Evolutionary conservation across 768 basidiomycete genomes (phyloP).

Genomic region (Porphyrellus cyaneotinctus): DNA sequence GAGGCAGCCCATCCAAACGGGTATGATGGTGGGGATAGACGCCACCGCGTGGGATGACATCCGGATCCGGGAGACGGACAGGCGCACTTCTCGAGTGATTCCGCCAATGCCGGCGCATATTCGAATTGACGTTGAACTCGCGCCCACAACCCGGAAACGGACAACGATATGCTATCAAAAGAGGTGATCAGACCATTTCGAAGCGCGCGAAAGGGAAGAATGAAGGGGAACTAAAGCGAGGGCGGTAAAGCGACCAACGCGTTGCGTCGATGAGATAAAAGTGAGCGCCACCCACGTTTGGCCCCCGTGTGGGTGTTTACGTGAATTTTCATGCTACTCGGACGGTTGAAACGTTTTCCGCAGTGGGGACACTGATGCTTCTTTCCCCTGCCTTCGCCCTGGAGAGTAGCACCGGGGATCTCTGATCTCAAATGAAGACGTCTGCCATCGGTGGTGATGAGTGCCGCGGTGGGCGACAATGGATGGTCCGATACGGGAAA

Average conservation of each 20-base stretch:
- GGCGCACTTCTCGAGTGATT: slow-evolving; percentile 47
- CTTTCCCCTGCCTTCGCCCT: slow-evolving; percentile 32
- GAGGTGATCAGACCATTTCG: slow-evolving; percentile 13
- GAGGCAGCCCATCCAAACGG: slow-evolving; percentile 8
- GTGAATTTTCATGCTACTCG: slow-evolving; percentile 41
- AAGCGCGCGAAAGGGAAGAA: neutral
- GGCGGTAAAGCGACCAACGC: slow-evolving; percentile 20
- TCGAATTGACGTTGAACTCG: slow-evolving; percentile 80
- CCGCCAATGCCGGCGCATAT: slow-evolving; percentile 77
- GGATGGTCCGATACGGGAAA: slow-evolving; percentile 33
- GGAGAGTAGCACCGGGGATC: slow-evolving; percentile 23
- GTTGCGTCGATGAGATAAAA: slow-evolving; percentile 17
- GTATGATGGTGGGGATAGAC: slow-evolving; percentile 11
- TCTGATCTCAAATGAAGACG: slow-evolving; percentile 30
- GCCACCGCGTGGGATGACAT: slow-evolving; percentile 7
- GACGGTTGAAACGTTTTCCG: slow-evolving; percentile 40
- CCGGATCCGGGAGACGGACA: slow-evolving; percentile 21
- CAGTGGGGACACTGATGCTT: slow-evolving; percentile 38
- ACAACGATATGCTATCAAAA: slow-evolving; percentile 59
- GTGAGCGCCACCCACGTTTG: slow-evolving; percentile 29
- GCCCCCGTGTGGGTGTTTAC: slow-evolving; percentile 41
- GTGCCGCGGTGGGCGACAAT: slow-evolving; percentile 16
- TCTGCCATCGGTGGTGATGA: slow-evolving; percentile 28
- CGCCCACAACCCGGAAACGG: slow-evolving; percentile 71
- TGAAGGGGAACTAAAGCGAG: slow-evolving; percentile 10